Percentiles rank a stretch among this genome's conserved stretches.
These are phyloP conservation scores for Ceratobasidium theobromae DNA, from an alignment of 1,284 basidiomycete species.

Conservation along the genomic window DNA sequence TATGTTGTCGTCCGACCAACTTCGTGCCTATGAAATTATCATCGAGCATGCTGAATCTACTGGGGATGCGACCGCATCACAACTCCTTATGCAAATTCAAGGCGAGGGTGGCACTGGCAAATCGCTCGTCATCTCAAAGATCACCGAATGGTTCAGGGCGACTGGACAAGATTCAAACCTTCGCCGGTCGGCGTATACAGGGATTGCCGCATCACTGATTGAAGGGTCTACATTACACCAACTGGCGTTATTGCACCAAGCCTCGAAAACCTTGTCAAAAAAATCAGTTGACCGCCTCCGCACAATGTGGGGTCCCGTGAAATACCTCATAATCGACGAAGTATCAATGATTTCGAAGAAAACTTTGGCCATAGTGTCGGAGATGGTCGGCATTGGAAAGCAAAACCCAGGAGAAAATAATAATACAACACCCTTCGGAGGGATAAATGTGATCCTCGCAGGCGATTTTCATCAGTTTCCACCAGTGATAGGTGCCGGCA, in stretches of 20 bases:
- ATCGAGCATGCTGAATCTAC: too few relatives aligned
- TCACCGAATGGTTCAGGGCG: constrained; percentile 15
- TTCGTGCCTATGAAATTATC: too few relatives aligned
- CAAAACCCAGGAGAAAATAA: not conserved
- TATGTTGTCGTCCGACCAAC: too few relatives aligned
- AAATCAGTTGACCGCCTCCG: too few relatives aligned
- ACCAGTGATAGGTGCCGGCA: constrained; percentile 26
- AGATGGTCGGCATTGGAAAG: constrained; percentile 29
- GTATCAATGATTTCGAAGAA: constrained; percentile 36
- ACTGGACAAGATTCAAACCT: constrained; percentile 33
- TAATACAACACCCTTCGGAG: constrained; percentile 30
- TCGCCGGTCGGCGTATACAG: constrained; percentile 43
- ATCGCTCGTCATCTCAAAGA: constrained; percentile 22
- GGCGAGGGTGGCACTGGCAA: constrained; percentile 35
- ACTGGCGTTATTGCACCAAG: not conserved
- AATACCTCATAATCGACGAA: constrained; percentile 38
- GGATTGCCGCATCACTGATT: constrained; percentile 45
- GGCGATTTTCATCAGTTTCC: constrained; percentile 37
- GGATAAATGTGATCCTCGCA: constrained; percentile 35
- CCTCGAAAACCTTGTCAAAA: not conserved
- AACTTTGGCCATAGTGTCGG: constrained; percentile 19
- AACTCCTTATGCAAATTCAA: constrained; percentile 25
- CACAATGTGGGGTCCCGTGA: constrained; percentile 31
- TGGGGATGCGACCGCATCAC: not conserved
- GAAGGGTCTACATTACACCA: constrained; percentile 43